These are phyloP conservation scores for Asterochloris sp. DNA, from an alignment of 139 green algal species.

Conservation along the genomic window DNA sequence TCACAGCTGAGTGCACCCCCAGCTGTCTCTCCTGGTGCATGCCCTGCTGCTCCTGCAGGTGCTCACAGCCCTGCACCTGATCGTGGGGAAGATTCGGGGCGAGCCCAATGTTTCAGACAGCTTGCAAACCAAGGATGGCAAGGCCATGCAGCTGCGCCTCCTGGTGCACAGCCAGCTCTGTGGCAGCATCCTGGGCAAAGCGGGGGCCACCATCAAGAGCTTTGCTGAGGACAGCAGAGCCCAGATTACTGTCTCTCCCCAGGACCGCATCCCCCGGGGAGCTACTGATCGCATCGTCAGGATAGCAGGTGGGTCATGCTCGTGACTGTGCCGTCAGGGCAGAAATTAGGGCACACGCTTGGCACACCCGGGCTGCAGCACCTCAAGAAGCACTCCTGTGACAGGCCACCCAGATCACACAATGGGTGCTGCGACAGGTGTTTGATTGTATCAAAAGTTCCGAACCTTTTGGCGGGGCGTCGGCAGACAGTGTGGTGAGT, in stretches of 20 bases:
- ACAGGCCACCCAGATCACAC: too few species aligned
- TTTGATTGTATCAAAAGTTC: too few species aligned
- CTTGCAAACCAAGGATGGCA: constrained; percentile 17
- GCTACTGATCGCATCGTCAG: constrained; percentile 65
- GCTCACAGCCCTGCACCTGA: constrained; percentile 74
- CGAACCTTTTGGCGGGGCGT: too few species aligned
- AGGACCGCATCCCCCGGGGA: constrained; percentile 32
- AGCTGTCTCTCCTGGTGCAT: background rate
- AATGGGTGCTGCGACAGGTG: too few species aligned
- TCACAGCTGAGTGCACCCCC: background rate
- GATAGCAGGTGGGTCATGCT: constrained; percentile 45
- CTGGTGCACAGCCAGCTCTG: constrained; percentile 74
- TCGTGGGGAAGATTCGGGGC: constrained; percentile 64
- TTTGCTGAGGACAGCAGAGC: constrained; percentile 74
- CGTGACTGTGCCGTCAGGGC: background rate
- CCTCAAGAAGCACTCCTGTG: too few species aligned
- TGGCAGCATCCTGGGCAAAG: constrained; percentile 78
- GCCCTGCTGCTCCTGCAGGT: constrained; percentile 13
- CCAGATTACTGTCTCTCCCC: constrained; percentile 67
- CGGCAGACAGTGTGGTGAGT: too few species aligned
- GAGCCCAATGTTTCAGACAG: constrained; percentile 26
- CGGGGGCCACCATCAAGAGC: constrained; percentile 67
- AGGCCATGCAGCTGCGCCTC: constrained; percentile 35
- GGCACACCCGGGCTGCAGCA: too few species aligned
- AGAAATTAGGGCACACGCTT: too few species aligned